These are phyloP conservation scores for Lactarius trivialis DNA, from an alignment of 768 basidiomycete genomes.

Conservation along the genomic window DNA sequence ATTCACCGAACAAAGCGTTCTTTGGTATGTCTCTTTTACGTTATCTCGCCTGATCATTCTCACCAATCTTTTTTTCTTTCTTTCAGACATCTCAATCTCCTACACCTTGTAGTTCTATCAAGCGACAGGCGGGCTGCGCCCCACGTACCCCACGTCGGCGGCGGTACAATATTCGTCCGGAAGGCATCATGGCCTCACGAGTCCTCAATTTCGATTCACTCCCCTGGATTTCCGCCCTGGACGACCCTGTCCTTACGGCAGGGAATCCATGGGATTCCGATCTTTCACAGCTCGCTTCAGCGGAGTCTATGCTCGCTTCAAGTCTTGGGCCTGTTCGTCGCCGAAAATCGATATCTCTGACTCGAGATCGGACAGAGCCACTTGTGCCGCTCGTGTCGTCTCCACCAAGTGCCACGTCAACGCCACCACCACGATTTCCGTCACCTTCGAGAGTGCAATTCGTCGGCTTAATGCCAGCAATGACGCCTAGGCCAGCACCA, in stretches of 20 bases:
- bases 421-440: conserved; percentile 23
- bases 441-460: conserved; percentile 19
- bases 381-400: conserved; percentile 6
- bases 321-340: conserved; percentile 22
- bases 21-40: conserved; percentile 7
- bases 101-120: conserved; percentile 23
- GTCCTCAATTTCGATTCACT: conserved; percentile 22
- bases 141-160: conserved; percentile 23
- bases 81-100: conserved; percentile 22
- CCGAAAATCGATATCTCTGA: conserved; percentile 17
- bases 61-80: neutral
- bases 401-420: conserved; percentile 8
- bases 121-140: conserved; percentile 13
- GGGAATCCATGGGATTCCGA: conserved; percentile 21
- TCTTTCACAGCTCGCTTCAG: conserved; percentile 21
- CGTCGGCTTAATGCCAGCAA: conserved; percentile 22
- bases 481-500: conserved; percentile 18
- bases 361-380: conserved; percentile 13
- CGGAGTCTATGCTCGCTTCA: conserved; percentile 8
- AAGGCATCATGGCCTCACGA: conserved; percentile 8
- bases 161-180: conserved; percentile 18
- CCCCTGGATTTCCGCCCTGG: conserved; percentile 23
- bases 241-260: conserved; percentile 15
- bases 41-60: neutral
- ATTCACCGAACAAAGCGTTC: conserved; percentile 19